Conservation (phyloP, 495 filamentous ascomycete species). For the Aspergillus campestris region DNA sequence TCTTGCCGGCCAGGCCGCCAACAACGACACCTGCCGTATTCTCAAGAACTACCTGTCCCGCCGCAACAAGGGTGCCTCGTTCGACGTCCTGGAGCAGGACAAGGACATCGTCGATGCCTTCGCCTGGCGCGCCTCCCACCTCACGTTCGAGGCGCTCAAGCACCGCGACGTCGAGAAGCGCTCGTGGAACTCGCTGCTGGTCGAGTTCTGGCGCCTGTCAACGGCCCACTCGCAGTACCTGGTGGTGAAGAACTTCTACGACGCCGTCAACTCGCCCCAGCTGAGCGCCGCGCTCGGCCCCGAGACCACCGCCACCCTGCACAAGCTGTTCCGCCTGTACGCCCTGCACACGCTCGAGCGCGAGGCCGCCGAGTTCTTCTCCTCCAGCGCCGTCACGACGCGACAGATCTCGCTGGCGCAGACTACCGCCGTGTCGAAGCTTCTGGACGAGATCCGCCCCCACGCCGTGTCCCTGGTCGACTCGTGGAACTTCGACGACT, state of each 20-base stretch:
- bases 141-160: slow-evolving; percentile 64
- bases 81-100: slow-evolving; percentile 56
- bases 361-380: slow-evolving; percentile 59
- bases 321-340: slow-evolving; percentile 58
- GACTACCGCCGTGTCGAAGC: slow-evolving; percentile 51
- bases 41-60: slow-evolving; percentile 50
- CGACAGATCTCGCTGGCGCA: slow-evolving; percentile 56
- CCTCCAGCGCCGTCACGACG: slow-evolving; percentile 51
- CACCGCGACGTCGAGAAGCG: slow-evolving; percentile 61
- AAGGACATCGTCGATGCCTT: slow-evolving; percentile 58
- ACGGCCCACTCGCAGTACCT: slow-evolving; percentile 64
- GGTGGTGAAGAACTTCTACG: slow-evolving; percentile 63
- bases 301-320: slow-evolving; percentile 44
- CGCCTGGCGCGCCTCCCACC: slow-evolving; percentile 60
- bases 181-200: slow-evolving; percentile 61
- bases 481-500: slow-evolving; percentile 61
- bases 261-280: slow-evolving; percentile 47
- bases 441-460: slow-evolving; percentile 58
- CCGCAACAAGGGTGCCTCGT: slow-evolving; percentile 57
- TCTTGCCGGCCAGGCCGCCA: slow-evolving; percentile 43
- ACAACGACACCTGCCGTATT: slow-evolving; percentile 51
- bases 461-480: slow-evolving; percentile 60
- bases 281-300: slow-evolving; percentile 39
- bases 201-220: slow-evolving; percentile 64
- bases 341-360: slow-evolving; percentile 57